Base-by-base conservation (phyloP, 1,284 basidiomycete genomes). In the Papiliotrema laurentii region DNA sequence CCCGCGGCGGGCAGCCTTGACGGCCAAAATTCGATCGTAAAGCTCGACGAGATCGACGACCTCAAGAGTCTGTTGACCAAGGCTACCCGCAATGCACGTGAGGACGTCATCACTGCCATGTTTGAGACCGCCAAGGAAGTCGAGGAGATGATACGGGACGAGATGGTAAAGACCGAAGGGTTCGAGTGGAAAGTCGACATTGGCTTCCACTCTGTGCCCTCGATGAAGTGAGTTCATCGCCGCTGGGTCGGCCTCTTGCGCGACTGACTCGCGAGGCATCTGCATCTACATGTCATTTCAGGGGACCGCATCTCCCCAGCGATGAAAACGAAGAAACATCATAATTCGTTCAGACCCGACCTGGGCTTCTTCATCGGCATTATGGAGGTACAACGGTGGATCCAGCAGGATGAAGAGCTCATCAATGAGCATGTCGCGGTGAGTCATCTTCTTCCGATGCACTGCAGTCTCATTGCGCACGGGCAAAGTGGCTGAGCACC, bases 261-360 rank as follows among this genome's bases (percentile, higher is more conserved):
- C 33, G 42, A 41, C 19, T 22, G 22, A 36, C 33, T 51, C 40
- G 40, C 6, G 18, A 92, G 89, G 54, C 89, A 93, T 66, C 54
- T 92, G 1, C 91, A 94, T 64, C 72, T 92, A 5, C 92, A 97
- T 66, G 82, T 97, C 51, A 77, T 97, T 25, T 94, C 91, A 0
- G 78, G 80, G 19, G 93, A 98, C 66, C 74, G 96, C 18, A 79
- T 82, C 43, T 85, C 86, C 0, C 77, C 81, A 2, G 74, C 76
- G 31, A 74, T 97, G 74, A 97, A 94, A 73, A 81, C 80, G 54
- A 97, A 96, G 78, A 92, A 88, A 63, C 92, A 97, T 63, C 91
- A 91, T 76, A 91, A 94, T 68, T 90, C 89, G 2, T 98, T 97
- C 75, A 83, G 88, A 60, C 94, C 93, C 0, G 80, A 80, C 26